Evolutionary conservation across 2,329 filamentous ascomycete species (phyloP), one percentile per base, ranked within the genome.

Genomic region (Fusarium sp.): DNA sequence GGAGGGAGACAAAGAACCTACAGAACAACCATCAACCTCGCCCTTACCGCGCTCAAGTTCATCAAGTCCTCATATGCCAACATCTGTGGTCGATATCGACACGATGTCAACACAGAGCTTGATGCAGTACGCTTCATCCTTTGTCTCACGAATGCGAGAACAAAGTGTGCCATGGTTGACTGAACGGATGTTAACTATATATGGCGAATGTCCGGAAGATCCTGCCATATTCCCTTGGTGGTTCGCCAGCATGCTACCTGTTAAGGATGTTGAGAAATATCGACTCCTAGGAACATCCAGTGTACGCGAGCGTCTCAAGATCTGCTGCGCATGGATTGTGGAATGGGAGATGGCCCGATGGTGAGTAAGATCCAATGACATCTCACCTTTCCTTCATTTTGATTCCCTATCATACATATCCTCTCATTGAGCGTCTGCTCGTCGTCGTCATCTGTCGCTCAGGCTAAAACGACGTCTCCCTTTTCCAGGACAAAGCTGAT

Each of bases 171-270:
- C 87, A 0, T 97, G 93, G 94, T 83, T 97, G 29, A 88, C 92
- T 58, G 86, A 90, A 43, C 87, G 91, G 11, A 90, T 94, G 34
- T 82, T 94, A 30, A 82, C 88, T 32, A 89, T 92, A 8, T 96
- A 95, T 70, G 94, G 94, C 15, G 88, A 92, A 62, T 91, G 91
- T 22, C 94, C 94, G 0, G 84, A 87, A 18, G 93, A 97, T 74
- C 90, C 93, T 1, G 90, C 90, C 5, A 79, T 88, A 2, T 96
- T 97, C 71, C 92, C 94, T 0, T 97, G 94, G 86, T 98, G 94
- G 94, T 91, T 97, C 71, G 94, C 92, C 12, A 93, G 89, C 75
- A 90, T 96, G 22, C 80, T 97, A 15, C 94, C 94, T 0, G 89
- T 96, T 40, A 86, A 87, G 16, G 92, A 96, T 27, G 83, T 89